Evolutionary conservation across 192 early-diverging fungal genomes (phyloP), one percentile per base, ranked within the genome.

Genomic region (Coemansia sp.): DNA sequence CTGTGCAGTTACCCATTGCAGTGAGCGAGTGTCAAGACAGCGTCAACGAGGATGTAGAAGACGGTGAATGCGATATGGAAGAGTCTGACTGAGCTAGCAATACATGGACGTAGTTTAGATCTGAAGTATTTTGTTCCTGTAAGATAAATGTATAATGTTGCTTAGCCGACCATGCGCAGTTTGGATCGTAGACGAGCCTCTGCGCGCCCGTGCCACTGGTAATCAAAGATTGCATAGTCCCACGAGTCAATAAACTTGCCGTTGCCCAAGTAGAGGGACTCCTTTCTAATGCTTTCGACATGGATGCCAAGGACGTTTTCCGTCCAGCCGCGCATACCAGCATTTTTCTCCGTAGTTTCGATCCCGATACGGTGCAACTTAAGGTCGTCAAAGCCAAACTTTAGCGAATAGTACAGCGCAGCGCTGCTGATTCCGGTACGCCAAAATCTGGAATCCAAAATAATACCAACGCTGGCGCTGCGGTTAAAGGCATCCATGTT

Each of bases 11-110:
- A 3, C 24, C 44, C 11, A 65, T 7, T n/a, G 44, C 1, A 2
- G 50, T 13, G 7, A 58, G 15, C 48, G 31, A 71, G 15, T 15
- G 4, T 17, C 29, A 59, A 8, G 65, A 8, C 13, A 56, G 50
- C 8, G 58, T 17, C 17, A 60, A 61, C n/a, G 62, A 46, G 38
- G 71, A 77, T 4, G 27, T 75, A 2, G 80, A 82, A 56, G 80
- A 82, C 17, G 80, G 80, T 36, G 80, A 82, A n/a, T 77, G 75
- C 50, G 75, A 82, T 17, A 82, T 82, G 80, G 71, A 72, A 32
- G 65, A 71, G 13, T 77, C 75, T 11, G 75, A 82, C 31, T 82
- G 17, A 58, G 31, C 51, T 13, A 69, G 48, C 45, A 38, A 17
- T 22, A 51, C 50, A 48, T 24, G 53, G 24, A 31, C 46, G 19